These are phyloP conservation scores for Solanum lycopersicoides DNA, from an alignment of 257 asterid species.

Conservation along the genomic window DNA sequence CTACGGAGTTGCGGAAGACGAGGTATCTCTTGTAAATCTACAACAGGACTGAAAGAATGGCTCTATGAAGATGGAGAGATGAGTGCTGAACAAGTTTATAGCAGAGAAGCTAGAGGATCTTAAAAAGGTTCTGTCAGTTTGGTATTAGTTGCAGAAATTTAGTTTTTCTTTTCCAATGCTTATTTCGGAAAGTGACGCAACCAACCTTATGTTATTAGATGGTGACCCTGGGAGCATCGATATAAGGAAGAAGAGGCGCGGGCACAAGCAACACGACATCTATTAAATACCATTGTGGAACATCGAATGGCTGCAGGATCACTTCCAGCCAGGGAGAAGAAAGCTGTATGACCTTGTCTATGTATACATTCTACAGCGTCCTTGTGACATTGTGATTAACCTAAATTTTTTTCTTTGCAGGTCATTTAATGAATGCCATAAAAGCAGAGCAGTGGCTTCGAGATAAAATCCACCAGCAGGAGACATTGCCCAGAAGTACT, in stretches of 20 bases:
- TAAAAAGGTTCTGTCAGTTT: constrained; percentile 50
- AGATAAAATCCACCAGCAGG: constrained; percentile 69
- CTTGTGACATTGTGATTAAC: background rate
- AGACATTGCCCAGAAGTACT: constrained; percentile 58
- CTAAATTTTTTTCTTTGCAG: constrained; percentile 30
- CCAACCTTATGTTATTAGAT: constrained; percentile 29
- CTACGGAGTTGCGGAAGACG: constrained; percentile 63
- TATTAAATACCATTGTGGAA: constrained; percentile 50
- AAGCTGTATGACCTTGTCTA: constrained; percentile 40
- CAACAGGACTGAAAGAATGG: constrained; percentile 92
- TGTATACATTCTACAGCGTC: background rate
- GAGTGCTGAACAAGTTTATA: constrained; percentile 80
- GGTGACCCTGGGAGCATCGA: constrained; percentile 78
- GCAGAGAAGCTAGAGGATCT: constrained; percentile 53
- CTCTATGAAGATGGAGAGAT: constrained; percentile 94
- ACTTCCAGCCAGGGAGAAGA: constrained; percentile 57
- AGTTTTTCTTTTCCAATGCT: background rate
- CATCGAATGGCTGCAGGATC: constrained; percentile 49
- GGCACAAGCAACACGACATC: constrained; percentile 49
- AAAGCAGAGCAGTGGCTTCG: constrained; percentile 82
- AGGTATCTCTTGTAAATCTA: constrained; percentile 55
- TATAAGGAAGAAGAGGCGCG: constrained; percentile 77
- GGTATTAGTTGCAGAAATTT: background rate
- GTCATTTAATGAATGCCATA: constrained; percentile 61
- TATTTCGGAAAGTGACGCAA: background rate